Evolutionary conservation across 129 eudicot genomes (phyloP).

Genomic region (Erigeron canadensis): DNA sequence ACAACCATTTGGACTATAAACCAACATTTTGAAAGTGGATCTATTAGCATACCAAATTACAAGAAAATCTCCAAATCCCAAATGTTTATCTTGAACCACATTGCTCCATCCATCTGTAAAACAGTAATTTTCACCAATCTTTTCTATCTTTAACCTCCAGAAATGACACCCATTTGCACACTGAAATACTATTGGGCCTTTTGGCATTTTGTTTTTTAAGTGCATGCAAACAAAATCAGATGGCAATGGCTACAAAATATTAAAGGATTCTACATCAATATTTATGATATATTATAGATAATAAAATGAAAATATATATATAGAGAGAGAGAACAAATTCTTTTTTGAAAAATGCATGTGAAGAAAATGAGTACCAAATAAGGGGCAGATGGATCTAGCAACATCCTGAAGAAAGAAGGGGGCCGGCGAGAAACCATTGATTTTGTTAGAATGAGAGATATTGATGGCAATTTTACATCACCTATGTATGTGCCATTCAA

Average conservation of each 20-base stretch:
- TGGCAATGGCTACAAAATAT: neutral
- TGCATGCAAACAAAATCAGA: neutral
- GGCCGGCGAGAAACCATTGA: neutral
- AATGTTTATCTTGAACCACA: neutral
- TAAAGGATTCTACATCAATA: neutral
- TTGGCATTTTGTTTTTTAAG: neutral
- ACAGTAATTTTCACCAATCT: conserved; percentile 1
- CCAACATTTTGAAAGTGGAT: neutral
- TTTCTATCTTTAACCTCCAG: neutral
- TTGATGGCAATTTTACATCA: too few species aligned
- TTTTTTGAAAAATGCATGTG: too few species aligned
- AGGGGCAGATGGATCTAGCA: neutral
- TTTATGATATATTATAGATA: neutral
- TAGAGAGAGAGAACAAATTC: too few species aligned
- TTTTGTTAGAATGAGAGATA: too few species aligned
- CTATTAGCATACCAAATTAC: neutral
- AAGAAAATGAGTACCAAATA: neutral
- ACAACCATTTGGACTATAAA: neutral
- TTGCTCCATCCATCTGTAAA: conserved; percentile 1
- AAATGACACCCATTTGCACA: neutral
- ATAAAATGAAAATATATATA: neutral
- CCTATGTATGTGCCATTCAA: too few species aligned
- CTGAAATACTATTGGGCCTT: neutral
- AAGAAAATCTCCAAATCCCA: neutral
- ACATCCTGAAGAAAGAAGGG: neutral